Conservation (phyloP, 352 stramenopile genomes). For the Pythium dissotocum region DNA sequence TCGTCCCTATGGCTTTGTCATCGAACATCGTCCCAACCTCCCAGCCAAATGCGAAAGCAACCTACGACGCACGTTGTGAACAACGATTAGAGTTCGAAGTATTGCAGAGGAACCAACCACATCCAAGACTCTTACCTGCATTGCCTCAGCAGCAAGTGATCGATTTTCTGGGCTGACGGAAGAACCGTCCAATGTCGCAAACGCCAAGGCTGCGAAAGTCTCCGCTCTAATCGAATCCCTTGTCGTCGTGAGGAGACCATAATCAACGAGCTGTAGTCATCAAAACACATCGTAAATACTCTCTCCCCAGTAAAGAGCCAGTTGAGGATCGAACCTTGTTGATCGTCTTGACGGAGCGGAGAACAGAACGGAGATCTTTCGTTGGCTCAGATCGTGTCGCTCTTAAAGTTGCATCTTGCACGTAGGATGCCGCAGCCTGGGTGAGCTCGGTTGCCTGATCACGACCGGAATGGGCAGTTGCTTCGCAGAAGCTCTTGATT, state of each 20-base stretch:
- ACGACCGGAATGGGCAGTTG: background rate
- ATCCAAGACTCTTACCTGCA: conserved; percentile 27
- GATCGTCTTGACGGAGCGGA: conserved; percentile 3
- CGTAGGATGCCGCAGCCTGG: background rate
- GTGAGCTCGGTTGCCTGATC: background rate
- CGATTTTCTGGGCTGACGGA: conserved; percentile 21
- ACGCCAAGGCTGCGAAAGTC: background rate
- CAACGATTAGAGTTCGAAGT: background rate
- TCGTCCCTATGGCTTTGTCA: conserved; percentile 27
- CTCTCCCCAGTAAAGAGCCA: background rate
- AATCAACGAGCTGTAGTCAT: conserved; percentile 12
- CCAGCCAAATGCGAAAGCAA: conserved; percentile 49
- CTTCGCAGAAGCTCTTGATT: conserved; percentile 15
- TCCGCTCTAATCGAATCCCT: background rate
- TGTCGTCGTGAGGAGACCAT: background rate
- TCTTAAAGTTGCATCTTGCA: background rate
- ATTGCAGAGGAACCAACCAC: background rate
- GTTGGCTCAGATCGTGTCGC: background rate
- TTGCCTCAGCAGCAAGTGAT: conserved; percentile 30
- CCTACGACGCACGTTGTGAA: conserved; percentile 15
- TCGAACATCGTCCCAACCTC: conserved; percentile 43
- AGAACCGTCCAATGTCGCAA: background rate
- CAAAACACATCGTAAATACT: background rate
- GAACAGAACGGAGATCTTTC: background rate
- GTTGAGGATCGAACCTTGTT: conserved; percentile 8